Base-by-base conservation (phyloP, 2,329 filamentous ascomycete genomes). In the Colletotrichum trifolii region DNA sequence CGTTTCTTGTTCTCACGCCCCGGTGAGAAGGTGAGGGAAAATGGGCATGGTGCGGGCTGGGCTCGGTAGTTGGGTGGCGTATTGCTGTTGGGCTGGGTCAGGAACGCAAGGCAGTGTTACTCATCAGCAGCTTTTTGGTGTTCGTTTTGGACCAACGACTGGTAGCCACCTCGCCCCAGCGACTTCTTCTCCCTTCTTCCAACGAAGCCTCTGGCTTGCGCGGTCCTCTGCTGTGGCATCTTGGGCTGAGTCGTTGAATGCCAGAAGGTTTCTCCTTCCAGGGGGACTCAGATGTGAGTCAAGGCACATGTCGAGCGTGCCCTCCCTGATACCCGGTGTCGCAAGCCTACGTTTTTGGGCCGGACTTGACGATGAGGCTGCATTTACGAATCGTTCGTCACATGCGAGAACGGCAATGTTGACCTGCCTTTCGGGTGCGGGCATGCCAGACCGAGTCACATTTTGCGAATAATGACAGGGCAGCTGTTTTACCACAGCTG, bases 21-120 rank as follows among this genome's bases (percentile, higher is more conserved):
- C 40, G 45, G 35, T 55, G 40, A 8, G 50, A 25, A 25, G 25
- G 25, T 25, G 25, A 25, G 25, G 25, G 25, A 25, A 25, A 25
- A 25, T 25, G 25, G 25, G 25, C 25, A 5, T 25, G 61, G 43
- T 61, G 49, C 39, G 40, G 57, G 50, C 56, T 42, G 35, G 39
- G 57, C 40, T 55, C 57, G 62, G 62, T 65, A 61, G 50, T 65
- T 65, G 56, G 50, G 62, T 65, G 57, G 62, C 62, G 46, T 61
- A 39, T 39, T 35, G 50, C 38, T 54, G 62, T 62, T 65, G 62
- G 55, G 55, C 52, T 52, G 57, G 58, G 40, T 17, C 61, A 64
- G 61, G 61, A 64, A 64, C 61, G 56, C 17, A 34, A 64, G 11
- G 42, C 39, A n/a, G 49, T 40, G 35, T 52, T 60, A n/a, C 36